These are phyloP conservation scores for Phialophora expanda DNA, from an alignment of 2,329 filamentous ascomycete genomes.

Conservation along the genomic window DNA sequence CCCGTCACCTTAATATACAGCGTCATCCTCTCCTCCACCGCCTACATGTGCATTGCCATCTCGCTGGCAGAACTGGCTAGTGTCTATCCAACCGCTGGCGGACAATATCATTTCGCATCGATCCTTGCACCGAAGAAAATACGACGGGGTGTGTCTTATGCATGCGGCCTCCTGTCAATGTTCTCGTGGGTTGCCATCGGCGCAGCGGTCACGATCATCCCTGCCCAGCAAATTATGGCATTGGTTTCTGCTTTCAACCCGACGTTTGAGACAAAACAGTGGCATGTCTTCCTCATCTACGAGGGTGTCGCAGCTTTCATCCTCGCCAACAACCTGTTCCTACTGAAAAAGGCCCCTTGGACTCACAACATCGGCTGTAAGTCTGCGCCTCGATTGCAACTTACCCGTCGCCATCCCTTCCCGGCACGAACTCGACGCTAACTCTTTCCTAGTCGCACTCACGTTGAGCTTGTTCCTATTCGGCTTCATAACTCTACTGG, in stretches of 20 bases:
- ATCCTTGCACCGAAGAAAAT: constrained; percentile 39
- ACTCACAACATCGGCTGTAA: constrained; percentile 25
- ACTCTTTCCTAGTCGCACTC: constrained; percentile 25
- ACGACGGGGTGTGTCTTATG: constrained; percentile 29
- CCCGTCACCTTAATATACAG: constrained; percentile 23
- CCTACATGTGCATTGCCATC: constrained; percentile 24
- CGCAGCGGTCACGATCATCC: constrained; percentile 38
- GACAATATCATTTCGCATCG: constrained; percentile 43
- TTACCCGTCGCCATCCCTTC: neutral
- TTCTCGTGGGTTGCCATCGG: constrained; percentile 41
- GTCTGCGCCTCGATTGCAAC: neutral
- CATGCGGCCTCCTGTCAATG: constrained; percentile 38
- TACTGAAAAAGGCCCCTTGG: constrained; percentile 21
- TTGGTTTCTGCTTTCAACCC: constrained; percentile 35
- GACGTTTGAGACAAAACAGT: constrained; percentile 30
- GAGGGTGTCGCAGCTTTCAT: constrained; percentile 33
- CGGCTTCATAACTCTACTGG: constrained; percentile 43
- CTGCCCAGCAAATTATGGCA: constrained; percentile 39
- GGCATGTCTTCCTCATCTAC: constrained; percentile 40
- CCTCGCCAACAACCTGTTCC: constrained; percentile 38
- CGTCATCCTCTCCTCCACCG: constrained; percentile 22
- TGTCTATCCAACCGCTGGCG: constrained; percentile 43
- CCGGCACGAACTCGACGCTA: neutral
- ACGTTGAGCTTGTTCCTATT: constrained; percentile 42
- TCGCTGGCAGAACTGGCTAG: constrained; percentile 42